Conservation (phyloP, 2,329 filamentous ascomycete genomes). For the Cryphonectria carpinicola region DNA sequence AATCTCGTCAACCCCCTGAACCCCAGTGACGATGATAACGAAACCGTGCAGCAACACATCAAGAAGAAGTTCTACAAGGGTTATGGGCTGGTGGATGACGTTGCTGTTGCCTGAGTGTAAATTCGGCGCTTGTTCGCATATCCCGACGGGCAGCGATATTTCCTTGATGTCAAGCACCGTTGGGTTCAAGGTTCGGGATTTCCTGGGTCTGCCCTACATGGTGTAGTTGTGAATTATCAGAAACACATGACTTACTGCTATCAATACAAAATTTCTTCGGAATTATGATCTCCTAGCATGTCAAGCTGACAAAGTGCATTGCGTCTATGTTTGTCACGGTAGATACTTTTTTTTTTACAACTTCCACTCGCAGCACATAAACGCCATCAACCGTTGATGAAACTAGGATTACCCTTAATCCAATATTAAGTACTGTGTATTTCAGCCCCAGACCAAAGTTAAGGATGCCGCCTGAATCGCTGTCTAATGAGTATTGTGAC, state of each 20-base stretch:
- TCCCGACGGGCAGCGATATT: no score
- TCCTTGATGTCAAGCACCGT: not conserved
- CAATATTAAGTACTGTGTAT: not conserved
- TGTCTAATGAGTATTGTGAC: not conserved
- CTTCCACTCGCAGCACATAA: no score
- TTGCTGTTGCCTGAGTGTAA: not conserved
- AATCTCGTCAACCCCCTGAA: slow-evolving; percentile 33
- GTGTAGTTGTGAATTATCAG: not conserved
- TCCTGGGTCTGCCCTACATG: not conserved
- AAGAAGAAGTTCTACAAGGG: slow-evolving; percentile 31
- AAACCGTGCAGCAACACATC: slow-evolving; percentile 33
- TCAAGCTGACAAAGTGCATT: not conserved
- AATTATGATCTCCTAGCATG: not conserved
- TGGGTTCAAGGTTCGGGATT: not conserved
- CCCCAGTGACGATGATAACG: slow-evolving; percentile 28
- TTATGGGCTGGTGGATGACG: not conserved
- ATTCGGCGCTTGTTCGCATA: not conserved
- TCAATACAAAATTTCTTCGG: not conserved
- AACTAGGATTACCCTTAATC: not conserved
- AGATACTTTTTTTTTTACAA: no score
- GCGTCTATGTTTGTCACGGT: not conserved
- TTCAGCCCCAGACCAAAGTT: not conserved
- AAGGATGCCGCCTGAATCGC: not conserved
- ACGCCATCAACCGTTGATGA: no score
- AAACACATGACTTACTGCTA: not conserved